Base-by-base conservation (phyloP, 2,329 filamentous ascomycete genomes). In the Beauveria australis region DNA sequence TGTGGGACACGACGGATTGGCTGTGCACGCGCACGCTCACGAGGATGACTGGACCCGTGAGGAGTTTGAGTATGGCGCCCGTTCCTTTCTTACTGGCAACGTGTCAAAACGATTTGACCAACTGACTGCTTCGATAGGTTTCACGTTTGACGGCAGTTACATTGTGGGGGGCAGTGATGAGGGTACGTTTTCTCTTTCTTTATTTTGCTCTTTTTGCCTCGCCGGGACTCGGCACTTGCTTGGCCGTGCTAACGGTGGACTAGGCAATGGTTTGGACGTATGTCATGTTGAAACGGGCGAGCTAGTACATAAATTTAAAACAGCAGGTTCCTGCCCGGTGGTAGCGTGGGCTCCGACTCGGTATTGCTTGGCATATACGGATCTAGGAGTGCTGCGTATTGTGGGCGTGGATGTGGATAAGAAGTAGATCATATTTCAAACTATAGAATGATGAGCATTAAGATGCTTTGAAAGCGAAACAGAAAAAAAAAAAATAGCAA, bases 1-100 rank as follows among this genome's bases (percentile, higher is more conserved):
- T 93, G 3, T 93, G 89, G 87, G 89, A 92, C 67, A 92, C 89
- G 3, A 80, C 81, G 46, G 86, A 89, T 65, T 92, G 89, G 88
- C 84, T 89, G 60, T 92, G 89, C 69, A 82, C 87, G 67, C 81
- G 86, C 63, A 91, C 88, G 1, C 78, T 92, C 47, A 85, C 85
- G 41, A 80, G 83, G 66, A 88, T 90, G 76, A 79, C 81, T 10
- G 87, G 87, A 1, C 84, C 88, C 3, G 85, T 92, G 30, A 81
- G 84, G 68, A 89, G 83, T 69, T 79, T 92, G 61, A 85, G 82
- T 85, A 59, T 30, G 46, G 19, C 9, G 26, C 2, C 28, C n/a
- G 6, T 18, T 1, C 12, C 16, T 44, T 44, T 12, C 37, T 19
- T 16, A 12, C 30, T 14, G 12, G 30, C 30, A 33, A 33, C 30